Evolutionary conservation across 2,329 filamentous ascomycete species (phyloP), one percentile per base, ranked within the genome.

Genomic region (Spiromastix sp.): DNA sequence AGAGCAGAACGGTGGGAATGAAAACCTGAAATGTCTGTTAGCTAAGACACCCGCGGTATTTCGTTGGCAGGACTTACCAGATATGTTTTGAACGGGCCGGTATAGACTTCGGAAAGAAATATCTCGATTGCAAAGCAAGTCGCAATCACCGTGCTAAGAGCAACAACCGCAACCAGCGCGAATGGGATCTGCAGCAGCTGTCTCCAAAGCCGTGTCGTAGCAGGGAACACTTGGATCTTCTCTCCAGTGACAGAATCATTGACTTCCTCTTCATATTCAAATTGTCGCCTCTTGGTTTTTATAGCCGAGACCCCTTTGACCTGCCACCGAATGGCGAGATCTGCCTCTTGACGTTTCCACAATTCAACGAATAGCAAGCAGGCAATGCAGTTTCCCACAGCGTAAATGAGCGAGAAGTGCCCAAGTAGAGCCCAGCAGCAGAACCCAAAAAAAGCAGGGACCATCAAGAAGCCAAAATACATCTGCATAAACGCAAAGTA

Each of bases 401-500:
- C 84, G 49, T 93, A 95, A 32, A 86, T 59, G 38, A 78, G 74
- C 2, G 87, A 94, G 60, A 86, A 96, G 38, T 81, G 74, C 6
- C 85, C 85, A 0, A 94, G 67, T n/a, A 93, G 65, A 19, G 87
- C 58, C 83, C 85, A 95, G 9, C 81, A 74, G 1, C 73, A 68
- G 26, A 84, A 68, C 3, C 89, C 89, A 47, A 91, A 78, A 4
- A 68, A 77, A 1, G 87, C 83, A 0, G 86, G 86, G 40, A 89
- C 80, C n/a, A 83, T 60, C 17, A 94, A 67, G 53, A 93, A 93
- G 39, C 76, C 70, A 54, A 93, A 93, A 61, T 96, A 96, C 21
- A 81, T 81, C 52, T 93, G 84, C 20, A 93, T 72, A 53, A 96
- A 96, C 25, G 87, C 85, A 56, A 94, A 96, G 64, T 96, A 96